Conservation (phyloP, 306 rosid species). For the Glycyrrhiza uralensis region DNA sequence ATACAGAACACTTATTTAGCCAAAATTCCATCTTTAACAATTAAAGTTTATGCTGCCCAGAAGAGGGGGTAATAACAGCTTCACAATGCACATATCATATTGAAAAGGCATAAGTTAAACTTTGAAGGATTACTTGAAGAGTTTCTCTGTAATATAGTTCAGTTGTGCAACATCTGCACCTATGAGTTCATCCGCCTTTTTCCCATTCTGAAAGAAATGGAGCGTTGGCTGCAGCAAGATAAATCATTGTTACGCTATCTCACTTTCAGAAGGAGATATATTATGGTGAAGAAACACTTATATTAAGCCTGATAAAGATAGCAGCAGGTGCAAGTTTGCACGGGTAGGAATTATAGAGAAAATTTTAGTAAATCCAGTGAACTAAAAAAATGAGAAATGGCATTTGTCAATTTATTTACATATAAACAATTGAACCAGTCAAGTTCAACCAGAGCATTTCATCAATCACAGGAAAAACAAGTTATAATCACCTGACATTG, state of each 20-base stretch:
- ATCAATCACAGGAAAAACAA: background rate
- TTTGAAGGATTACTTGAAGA: slow-evolving; percentile 57
- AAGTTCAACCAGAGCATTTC: background rate
- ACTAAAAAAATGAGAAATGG: slow-evolving; percentile 1
- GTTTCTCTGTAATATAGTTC: slow-evolving; percentile 53
- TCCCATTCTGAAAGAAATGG: slow-evolving; percentile 71
- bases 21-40: background rate
- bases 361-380: background rate
- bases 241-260: background rate
- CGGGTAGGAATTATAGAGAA: background rate
- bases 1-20: slow-evolving; percentile 17
- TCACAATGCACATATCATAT: background rate
- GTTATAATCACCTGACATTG: background rate
- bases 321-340: background rate
- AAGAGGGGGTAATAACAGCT: background rate
- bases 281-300: slow-evolving; percentile 1
- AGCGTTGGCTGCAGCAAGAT: slow-evolving; percentile 72
- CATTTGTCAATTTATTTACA: background rate
- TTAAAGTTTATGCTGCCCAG: background rate
- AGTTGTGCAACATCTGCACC: slow-evolving; percentile 61
- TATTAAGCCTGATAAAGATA: background rate
- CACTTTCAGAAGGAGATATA: background rate
- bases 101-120: background rate
- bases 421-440: background rate
- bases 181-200: slow-evolving; percentile 61